A percentile compares a stretch with the other conserved stretches of the same genome.
phyloP scores from a whole-genome alignment of 2,329 filamentous ascomycete genomes.

The Fusarium virguliforme region DNA sequence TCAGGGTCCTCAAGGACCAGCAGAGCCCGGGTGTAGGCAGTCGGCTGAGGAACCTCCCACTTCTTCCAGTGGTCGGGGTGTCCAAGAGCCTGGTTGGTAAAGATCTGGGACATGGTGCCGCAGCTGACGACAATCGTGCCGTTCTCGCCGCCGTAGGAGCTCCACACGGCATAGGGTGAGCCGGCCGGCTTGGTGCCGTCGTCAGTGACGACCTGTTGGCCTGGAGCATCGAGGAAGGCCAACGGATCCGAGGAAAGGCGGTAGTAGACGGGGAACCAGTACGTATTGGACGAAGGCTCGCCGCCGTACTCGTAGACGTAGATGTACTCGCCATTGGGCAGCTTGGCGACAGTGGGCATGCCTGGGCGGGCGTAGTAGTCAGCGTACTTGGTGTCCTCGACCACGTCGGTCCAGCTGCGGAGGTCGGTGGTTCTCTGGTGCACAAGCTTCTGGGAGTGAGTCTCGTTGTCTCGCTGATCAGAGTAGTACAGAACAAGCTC shows the following conservation, averaged over 20 bases:
- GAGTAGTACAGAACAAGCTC: slow-evolving; percentile 79
- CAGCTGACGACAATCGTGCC: slow-evolving; percentile 63
- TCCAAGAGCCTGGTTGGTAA: slow-evolving; percentile 61
- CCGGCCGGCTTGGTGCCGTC: slow-evolving; percentile 56
- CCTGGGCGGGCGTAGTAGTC: slow-evolving; percentile 76
- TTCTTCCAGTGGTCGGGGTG: slow-evolving; percentile 58
- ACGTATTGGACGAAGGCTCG: slow-evolving; percentile 55
- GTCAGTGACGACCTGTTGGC: slow-evolving; percentile 54
- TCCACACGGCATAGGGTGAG: slow-evolving; percentile 64
- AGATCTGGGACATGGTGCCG: slow-evolving; percentile 59
- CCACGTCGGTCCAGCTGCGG: slow-evolving; percentile 70
- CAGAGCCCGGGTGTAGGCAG: slow-evolving; percentile 59
- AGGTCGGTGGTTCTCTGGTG: slow-evolving; percentile 76
- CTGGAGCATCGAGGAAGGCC: slow-evolving; percentile 55
- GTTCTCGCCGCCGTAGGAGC: slow-evolving; percentile 60
- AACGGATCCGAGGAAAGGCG: slow-evolving; percentile 59
- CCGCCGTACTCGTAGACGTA: slow-evolving; percentile 76
- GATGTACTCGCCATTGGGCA: slow-evolving; percentile 70
- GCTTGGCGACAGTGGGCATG: slow-evolving; percentile 74
- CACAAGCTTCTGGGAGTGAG: slow-evolving; percentile 78
- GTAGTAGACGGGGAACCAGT: slow-evolving; percentile 64
- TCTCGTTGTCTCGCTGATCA: slow-evolving; percentile 74
- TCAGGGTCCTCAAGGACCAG: slow-evolving; percentile 56
- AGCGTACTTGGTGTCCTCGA: slow-evolving; percentile 74
- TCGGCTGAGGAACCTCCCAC: slow-evolving; percentile 55